These are phyloP conservation scores for Xylaria grammica DNA, from an alignment of 495 filamentous ascomycete species.

Conservation along the genomic window DNA sequence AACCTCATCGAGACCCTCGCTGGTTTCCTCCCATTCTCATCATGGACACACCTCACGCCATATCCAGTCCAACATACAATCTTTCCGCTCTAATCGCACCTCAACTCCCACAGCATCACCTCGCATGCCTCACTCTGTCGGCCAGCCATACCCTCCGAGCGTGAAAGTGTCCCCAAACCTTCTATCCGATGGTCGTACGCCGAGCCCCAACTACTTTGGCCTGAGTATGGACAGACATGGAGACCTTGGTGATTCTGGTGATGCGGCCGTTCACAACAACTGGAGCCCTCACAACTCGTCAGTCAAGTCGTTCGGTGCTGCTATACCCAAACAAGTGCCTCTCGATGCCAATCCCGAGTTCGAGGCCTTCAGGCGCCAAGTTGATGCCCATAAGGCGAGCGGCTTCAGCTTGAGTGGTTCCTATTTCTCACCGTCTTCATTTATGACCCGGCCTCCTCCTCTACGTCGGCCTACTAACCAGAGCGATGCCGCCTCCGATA, in stretches of 20 bases:
- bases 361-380: constrained; percentile 73
- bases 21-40: constrained; percentile 40
- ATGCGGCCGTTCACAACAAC: constrained; percentile 63
- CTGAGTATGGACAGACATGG: constrained; percentile 63
- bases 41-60: constrained; percentile 43
- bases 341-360: constrained; percentile 77
- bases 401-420: constrained; percentile 58
- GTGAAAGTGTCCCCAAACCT: constrained; percentile 43
- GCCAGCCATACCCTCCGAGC: constrained; percentile 46
- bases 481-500: constrained; percentile 40
- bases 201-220: constrained; percentile 85
- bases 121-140: constrained; percentile 47
- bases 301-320: constrained; percentile 68
- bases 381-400: constrained; percentile 61
- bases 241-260: constrained; percentile 65
- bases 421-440: constrained; percentile 47
- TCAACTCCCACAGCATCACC: constrained; percentile 53
- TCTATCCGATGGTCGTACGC: constrained; percentile 45
- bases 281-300: constrained; percentile 74
- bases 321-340: constrained; percentile 70
- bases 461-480: constrained; percentile 48
- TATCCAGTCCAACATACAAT: constrained; percentile 46
- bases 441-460: constrained; percentile 43
- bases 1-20: constrained; percentile 48
- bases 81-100: constrained; percentile 42